Percentiles rank a stretch among this genome's conserved stretches.
Conservation (phyloP, 2,329 filamentous ascomycete species). For the Botrytis elliptica region DNA sequence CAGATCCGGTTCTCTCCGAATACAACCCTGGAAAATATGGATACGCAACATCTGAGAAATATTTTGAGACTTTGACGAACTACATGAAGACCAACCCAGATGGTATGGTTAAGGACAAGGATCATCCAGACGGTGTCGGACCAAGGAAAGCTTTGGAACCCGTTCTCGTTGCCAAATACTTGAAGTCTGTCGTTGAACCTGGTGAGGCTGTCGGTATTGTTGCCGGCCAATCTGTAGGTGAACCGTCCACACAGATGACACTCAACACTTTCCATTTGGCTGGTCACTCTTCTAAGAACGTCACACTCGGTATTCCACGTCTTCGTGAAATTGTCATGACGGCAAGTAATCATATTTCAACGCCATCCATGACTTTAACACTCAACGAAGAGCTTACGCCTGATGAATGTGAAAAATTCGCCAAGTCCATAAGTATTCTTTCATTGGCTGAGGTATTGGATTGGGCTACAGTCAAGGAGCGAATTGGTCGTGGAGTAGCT, state of each 20-base stretch:
- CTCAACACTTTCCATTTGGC: constrained; percentile 99
- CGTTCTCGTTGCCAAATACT: constrained; percentile 87
- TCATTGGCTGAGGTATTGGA: constrained; percentile 83
- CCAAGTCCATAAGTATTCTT: constrained; percentile 87
- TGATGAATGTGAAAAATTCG: constrained; percentile 72
- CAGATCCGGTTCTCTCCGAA: constrained; percentile 70
- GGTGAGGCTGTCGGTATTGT: constrained; percentile 97
- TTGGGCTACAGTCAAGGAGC: constrained; percentile 76
- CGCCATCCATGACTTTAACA: constrained; percentile 83
- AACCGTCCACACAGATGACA: constrained; percentile 98
- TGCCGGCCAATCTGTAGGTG: constrained; percentile 92
- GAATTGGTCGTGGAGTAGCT: constrained; percentile 67
- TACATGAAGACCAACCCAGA: constrained; percentile 79
- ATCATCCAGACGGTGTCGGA: constrained; percentile 39
- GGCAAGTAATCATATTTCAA: constrained; percentile 83
- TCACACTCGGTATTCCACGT: constrained; percentile 96
- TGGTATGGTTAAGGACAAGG: constrained; percentile 54
- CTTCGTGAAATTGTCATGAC: constrained; percentile 98
- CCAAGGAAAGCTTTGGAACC: constrained; percentile 56
- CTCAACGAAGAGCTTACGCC: constrained; percentile 69
- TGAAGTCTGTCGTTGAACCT: constrained; percentile 87
- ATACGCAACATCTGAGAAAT: constrained; percentile 86
- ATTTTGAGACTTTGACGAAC: constrained; percentile 68
- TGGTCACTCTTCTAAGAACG: constrained; percentile 97
- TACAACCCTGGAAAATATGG: constrained; percentile 75